These are phyloP conservation scores for Psilocybe cyanescens DNA, from an alignment of 768 basidiomycete genomes.

Conservation along the genomic window DNA sequence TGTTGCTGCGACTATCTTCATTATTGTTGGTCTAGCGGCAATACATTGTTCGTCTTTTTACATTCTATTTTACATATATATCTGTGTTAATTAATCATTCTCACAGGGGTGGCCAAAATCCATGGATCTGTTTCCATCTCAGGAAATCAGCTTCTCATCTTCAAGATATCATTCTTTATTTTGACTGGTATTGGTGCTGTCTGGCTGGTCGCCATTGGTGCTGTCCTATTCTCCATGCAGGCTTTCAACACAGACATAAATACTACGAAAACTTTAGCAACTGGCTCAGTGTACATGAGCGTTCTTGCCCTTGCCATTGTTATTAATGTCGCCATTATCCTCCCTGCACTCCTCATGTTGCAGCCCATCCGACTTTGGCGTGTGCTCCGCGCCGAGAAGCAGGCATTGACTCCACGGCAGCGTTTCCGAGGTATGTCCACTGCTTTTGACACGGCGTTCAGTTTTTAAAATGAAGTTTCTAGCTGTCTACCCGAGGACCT, in stretches of 20 bases:
- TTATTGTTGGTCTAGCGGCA: conserved; percentile 51
- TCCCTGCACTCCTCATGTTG: conserved; percentile 74
- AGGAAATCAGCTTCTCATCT: conserved; percentile 57
- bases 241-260: conserved; percentile 49
- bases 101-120: conserved; percentile 54
- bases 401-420: conserved; percentile 76
- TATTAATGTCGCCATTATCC: conserved; percentile 67
- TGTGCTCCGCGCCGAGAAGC: conserved; percentile 56
- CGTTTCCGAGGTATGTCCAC: conserved; percentile 68
- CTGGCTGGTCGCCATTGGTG: conserved; percentile 69
- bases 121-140: conserved; percentile 68
- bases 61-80: background rate
- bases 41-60: conserved; percentile 55
- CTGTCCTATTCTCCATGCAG: conserved; percentile 69
- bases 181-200: conserved; percentile 56
- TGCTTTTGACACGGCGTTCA: conserved; percentile 10
- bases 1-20: conserved; percentile 61
- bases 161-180: conserved; percentile 67
- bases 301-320: conserved; percentile 60
- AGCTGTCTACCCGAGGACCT: conserved; percentile 75
- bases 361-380: conserved; percentile 69
- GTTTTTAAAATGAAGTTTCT: conserved; percentile 3
- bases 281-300: conserved; percentile 75
- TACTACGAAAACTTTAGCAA: conserved; percentile 54
- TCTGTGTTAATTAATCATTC: conserved; percentile 11